Conservation (phyloP, 225 moss, liverwort and hornwort genomes). For the Sphagnum contortum region DNA sequence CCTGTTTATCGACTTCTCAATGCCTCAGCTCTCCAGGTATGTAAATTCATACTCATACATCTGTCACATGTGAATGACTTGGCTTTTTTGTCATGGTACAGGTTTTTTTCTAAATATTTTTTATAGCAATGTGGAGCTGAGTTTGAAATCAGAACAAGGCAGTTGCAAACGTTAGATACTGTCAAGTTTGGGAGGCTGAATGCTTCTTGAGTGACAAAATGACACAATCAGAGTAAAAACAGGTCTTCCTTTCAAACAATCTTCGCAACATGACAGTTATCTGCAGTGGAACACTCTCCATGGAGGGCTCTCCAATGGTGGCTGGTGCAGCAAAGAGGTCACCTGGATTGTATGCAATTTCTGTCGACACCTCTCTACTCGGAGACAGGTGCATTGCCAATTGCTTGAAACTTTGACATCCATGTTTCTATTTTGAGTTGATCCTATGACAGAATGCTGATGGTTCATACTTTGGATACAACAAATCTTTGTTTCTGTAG, state of each 20-base stretch:
- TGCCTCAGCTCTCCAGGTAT: conserved; percentile 66
- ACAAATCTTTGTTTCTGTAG: too few species aligned
- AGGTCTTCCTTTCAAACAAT: conserved; percentile 93
- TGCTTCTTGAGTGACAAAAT: too few species aligned
- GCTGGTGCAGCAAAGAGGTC: conserved; percentile 36
- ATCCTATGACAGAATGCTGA: too few species aligned
- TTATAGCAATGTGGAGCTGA: too few species aligned
- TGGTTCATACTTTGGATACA: too few species aligned
- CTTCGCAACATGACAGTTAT: conserved; percentile 80
- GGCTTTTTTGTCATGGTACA: too few species aligned
- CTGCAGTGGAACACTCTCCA: conserved; percentile 63
- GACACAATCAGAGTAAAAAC: conserved; percentile 1
- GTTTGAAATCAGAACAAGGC: too few species aligned
- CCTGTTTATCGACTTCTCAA: conserved; percentile 52
- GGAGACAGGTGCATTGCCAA: conserved; percentile 61
- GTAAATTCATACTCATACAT: not conserved
- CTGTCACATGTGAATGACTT: too few species aligned
- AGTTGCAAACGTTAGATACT: too few species aligned
- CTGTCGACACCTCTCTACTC: conserved; percentile 81
- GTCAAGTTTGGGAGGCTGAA: too few species aligned
- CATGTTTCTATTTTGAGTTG: too few species aligned
- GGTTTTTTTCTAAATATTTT: too few species aligned
- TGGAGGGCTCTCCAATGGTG: conserved; percentile 40
- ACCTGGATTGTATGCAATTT: conserved; percentile 74
- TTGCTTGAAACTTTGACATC: not conserved